Evolutionary conservation across 208 protist genomes (phyloP).

Genomic region (Acanthamoeba triangularis): DNA sequence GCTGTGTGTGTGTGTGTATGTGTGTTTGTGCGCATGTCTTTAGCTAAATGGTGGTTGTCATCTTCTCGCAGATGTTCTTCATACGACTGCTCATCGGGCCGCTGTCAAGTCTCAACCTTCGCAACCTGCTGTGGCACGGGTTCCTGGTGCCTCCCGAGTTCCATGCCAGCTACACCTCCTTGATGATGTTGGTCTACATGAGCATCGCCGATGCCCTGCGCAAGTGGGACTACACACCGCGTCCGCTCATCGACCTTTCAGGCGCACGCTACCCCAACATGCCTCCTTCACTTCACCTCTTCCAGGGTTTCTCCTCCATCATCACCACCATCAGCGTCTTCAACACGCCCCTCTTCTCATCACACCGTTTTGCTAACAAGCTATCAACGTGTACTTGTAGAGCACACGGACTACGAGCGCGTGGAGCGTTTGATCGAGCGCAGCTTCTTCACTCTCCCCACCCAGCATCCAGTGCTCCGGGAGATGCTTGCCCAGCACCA

Average conservation of each 20-base stretch:
- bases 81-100: slow-evolving; percentile 50
- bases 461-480: not conserved
- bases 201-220: slow-evolving; percentile 28
- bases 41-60: not conserved
- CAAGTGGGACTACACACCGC: not conserved
- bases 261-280: slow-evolving; percentile 43
- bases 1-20: too few species aligned
- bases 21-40: not conserved
- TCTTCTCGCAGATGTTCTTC: slow-evolving; percentile 57
- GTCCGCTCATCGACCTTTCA: slow-evolving; percentile 32
- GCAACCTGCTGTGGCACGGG: slow-evolving; percentile 59
- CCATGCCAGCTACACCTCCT: slow-evolving; percentile 14
- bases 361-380: not conserved
- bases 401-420: not conserved
- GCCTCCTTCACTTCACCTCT: slow-evolving; percentile 46
- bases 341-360: not conserved
- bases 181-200: slow-evolving; percentile 59
- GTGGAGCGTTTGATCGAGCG: slow-evolving; percentile 6
- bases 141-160: slow-evolving; percentile 59
- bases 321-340: not conserved
- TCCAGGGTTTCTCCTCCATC: slow-evolving; percentile 41
- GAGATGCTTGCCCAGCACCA: slow-evolving; percentile 34
- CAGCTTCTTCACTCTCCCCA: slow-evolving; percentile 10
- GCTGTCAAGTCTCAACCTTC: slow-evolving; percentile 44
- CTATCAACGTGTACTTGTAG: too few species aligned